These are phyloP conservation scores for Suillus weaverae DNA, from an alignment of 768 basidiomycete species.

Conservation along the genomic window DNA sequence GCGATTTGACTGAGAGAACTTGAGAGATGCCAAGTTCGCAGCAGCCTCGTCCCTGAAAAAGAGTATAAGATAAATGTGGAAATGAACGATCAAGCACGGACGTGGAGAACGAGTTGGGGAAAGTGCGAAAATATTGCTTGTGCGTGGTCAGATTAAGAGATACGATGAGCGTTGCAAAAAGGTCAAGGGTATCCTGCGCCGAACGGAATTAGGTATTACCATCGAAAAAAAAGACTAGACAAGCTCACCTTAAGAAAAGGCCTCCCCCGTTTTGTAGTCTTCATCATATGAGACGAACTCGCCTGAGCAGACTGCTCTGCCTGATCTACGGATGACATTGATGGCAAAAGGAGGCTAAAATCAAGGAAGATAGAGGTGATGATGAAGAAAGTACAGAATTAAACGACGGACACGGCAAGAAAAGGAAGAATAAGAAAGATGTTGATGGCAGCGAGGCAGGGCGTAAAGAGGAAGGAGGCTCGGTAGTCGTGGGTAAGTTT, in stretches of 20 bases:
- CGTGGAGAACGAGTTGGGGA: constrained; percentile 95
- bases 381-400: constrained; percentile 27
- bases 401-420: constrained; percentile 21
- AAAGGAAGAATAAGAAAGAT: constrained; percentile 30
- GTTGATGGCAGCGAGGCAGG: constrained; percentile 22
- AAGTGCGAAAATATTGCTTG: constrained; percentile 95
- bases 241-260: constrained; percentile 82
- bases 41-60: constrained; percentile 88
- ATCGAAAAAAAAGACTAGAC: constrained; percentile 12
- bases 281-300: constrained; percentile 94
- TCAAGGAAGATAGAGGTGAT: constrained; percentile 9
- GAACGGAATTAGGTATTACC: neutral
- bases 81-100: constrained; percentile 41
- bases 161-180: constrained; percentile 95
- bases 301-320: constrained; percentile 44
- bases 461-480: constrained; percentile 22
- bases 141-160: constrained; percentile 86
- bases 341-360: constrained; percentile 21
- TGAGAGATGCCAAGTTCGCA: constrained; percentile 88
- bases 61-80: constrained; percentile 13
- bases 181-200: constrained; percentile 90
- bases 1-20: constrained; percentile 98
- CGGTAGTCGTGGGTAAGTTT: constrained; percentile 30
- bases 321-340: constrained; percentile 43
- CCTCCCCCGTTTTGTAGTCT: constrained; percentile 93